Conservation (phyloP, 148 eudicot species). For the Drosera capensis region DNA sequence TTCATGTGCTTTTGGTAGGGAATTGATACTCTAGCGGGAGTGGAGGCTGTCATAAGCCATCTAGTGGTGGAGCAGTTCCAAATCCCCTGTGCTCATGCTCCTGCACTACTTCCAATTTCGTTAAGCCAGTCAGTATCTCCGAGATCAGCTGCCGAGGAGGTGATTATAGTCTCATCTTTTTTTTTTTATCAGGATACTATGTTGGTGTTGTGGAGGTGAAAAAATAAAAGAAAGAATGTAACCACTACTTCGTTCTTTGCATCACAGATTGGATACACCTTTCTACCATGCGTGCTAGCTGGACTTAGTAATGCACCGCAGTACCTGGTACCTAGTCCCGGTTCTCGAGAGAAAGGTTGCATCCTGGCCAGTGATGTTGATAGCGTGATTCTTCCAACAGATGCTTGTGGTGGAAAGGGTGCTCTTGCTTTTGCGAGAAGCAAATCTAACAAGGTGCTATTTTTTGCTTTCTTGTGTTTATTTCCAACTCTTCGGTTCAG, state of each 20-base stretch:
- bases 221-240: too few relatives aligned
- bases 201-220: too few relatives aligned
- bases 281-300: conserved; percentile 93
- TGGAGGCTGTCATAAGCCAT: conserved; percentile 89
- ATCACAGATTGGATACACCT: conserved; percentile 73
- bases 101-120: conserved; percentile 56
- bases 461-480: not conserved
- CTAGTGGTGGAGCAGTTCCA: conserved; percentile 71
- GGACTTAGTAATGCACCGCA: conserved; percentile 93
- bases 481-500: not conserved
- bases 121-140: conserved; percentile 48
- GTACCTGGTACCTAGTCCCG: conserved; percentile 29
- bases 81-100: conserved; percentile 99
- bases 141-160: conserved; percentile 98
- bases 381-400: conserved; percentile 70
- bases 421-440: conserved; percentile 57
- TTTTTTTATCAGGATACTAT: too few relatives aligned
- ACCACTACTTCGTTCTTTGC: too few relatives aligned
- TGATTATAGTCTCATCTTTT: conserved; percentile 9
- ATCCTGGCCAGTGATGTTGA: conserved; percentile 74
- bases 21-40: conserved; percentile 80
- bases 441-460: conserved; percentile 42
- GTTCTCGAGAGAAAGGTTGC: conserved; percentile 27
- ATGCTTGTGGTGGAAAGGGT: conserved; percentile 75
- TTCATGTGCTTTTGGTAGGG: conserved; percentile 40